Percentiles rank a stretch among this genome's conserved stretches.
These are phyloP conservation scores for Ceratocystis harringtonii DNA, from an alignment of 2,329 filamentous ascomycete species.

Conservation along the genomic window DNA sequence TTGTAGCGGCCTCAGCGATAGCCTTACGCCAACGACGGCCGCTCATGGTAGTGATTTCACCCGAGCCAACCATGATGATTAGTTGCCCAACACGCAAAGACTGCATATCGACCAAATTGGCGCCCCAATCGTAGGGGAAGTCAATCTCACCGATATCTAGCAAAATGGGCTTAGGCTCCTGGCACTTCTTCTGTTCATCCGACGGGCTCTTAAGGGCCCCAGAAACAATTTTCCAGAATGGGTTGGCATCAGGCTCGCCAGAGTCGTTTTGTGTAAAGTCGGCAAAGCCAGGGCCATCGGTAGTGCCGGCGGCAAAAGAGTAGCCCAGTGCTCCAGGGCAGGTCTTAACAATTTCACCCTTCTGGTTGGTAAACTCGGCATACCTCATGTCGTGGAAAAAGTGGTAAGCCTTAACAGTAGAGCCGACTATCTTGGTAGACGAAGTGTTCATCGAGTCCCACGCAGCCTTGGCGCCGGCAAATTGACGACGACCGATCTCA, in stretches of 20 bases:
- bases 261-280: conserved; percentile 79
- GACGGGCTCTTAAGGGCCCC: conserved; percentile 54
- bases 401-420: conserved; percentile 62
- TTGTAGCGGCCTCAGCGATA: conserved; percentile 37
- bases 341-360: conserved; percentile 55
- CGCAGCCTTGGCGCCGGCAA: conserved; percentile 36
- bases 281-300: conserved; percentile 74
- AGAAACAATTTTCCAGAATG: conserved; percentile 63
- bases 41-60: conserved; percentile 83
- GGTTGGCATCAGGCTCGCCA: conserved; percentile 51
- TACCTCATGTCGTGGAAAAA: conserved; percentile 64
- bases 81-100: conserved; percentile 69
- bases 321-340: conserved; percentile 79
- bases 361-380: conserved; percentile 56
- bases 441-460: conserved; percentile 32
- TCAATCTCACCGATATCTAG: conserved; percentile 70
- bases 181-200: conserved; percentile 55
- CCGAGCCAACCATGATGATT: conserved; percentile 69
- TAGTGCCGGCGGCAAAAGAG: conserved; percentile 79
- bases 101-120: conserved; percentile 82
- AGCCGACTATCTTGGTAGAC: conserved; percentile 41
- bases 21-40: conserved; percentile 72
- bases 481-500: conserved; percentile 57
- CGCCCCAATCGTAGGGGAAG: conserved; percentile 66
- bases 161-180: conserved; percentile 67